phyloP scores from a whole-genome alignment of 139 green algal species.

The Chloropicon primus region DNA sequence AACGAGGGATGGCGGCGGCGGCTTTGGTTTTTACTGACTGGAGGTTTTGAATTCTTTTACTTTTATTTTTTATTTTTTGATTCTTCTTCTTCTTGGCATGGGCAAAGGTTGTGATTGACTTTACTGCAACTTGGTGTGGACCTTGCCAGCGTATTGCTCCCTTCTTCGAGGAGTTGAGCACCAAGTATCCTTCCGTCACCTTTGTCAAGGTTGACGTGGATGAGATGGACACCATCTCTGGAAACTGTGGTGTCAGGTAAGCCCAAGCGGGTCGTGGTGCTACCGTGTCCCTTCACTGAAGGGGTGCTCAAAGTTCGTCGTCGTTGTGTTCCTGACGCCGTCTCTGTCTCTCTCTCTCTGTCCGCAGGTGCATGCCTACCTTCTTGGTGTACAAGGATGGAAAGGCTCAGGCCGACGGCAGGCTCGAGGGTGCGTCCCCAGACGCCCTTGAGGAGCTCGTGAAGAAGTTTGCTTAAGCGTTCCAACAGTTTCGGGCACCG shows the following conservation, averaged over 20 bases:
- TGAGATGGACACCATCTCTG: not conserved
- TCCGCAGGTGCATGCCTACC: not conserved
- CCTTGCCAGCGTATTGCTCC: conserved; percentile 65
- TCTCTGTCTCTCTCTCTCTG: not conserved
- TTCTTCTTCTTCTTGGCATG: too few relatives aligned
- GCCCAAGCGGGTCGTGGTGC: too few relatives aligned
- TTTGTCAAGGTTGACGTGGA: conserved; percentile 48
- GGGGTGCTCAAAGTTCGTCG: too few relatives aligned
- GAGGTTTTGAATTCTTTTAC: too few relatives aligned
- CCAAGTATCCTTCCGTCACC: conserved; percentile 17
- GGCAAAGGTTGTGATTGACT: conserved; percentile 61
- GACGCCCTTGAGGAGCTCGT: not conserved
- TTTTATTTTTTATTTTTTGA: too few relatives aligned
- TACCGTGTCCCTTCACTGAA: too few relatives aligned
- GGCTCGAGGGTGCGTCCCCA: not conserved
- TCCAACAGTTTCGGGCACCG: not conserved
- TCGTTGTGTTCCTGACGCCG: too few relatives aligned
- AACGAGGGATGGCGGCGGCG: too few relatives aligned
- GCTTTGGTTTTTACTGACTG: too few relatives aligned
- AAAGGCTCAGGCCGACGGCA: not conserved
- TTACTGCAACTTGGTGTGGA: conserved; percentile 65
- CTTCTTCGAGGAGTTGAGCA: conserved; percentile 43
- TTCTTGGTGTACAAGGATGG: not conserved
- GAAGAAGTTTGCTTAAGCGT: not conserved
- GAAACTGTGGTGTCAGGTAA: not conserved